Base-by-base conservation (phyloP, 2,329 filamentous ascomycete genomes). In the Nemania sp. region DNA sequence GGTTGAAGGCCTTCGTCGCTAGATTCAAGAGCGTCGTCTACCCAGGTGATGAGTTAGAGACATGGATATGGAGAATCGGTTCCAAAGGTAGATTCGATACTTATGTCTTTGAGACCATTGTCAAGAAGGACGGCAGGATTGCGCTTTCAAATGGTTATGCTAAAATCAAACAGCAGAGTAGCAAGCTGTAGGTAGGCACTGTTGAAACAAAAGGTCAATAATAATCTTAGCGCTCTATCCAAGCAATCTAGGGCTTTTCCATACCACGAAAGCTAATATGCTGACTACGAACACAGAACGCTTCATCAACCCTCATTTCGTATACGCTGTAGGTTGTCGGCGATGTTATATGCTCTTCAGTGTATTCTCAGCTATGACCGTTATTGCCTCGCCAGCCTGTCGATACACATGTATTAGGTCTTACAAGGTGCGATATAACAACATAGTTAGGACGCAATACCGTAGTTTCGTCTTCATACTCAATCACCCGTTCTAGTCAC, bases 11-110 rank as follows among this genome's bases (percentile, higher is more conserved):
- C 35, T 84, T 82, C 63, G 79, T 81, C 4, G 82, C 83, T 7
- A 76, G 82, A 38, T 85, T 85, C 72, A 80, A 62, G 53, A 82
- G 78, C 47, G 81, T 83, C 2, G 83, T 85, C 8, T 84, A 82
- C 66, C 83, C 84, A 0, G 83, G 83, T 0, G 83, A 85, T 51
- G 78, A 78, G 49, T 72, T 83, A 1, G 80, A 82, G 70, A 83
- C 81, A 52, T 74, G 78, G 27, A 83, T 82, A 75, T 83, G 81
- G 81, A 74, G 79, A 47, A 75, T 78, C n/a, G 77, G 74, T 1
- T 73, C 70, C 22, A 75, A 75, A 13, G 73, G 72, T 59, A 77
- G 78, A 13, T 69, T 76, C 8, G 78, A 81, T 52, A 73, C 80
- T 45, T 69, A 82, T 27, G 62, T 80, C 35, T 83, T 83, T 70